Evolutionary conservation across 2,329 filamentous ascomycete genomes (phyloP).

Genomic region (Phoma sp.): DNA sequence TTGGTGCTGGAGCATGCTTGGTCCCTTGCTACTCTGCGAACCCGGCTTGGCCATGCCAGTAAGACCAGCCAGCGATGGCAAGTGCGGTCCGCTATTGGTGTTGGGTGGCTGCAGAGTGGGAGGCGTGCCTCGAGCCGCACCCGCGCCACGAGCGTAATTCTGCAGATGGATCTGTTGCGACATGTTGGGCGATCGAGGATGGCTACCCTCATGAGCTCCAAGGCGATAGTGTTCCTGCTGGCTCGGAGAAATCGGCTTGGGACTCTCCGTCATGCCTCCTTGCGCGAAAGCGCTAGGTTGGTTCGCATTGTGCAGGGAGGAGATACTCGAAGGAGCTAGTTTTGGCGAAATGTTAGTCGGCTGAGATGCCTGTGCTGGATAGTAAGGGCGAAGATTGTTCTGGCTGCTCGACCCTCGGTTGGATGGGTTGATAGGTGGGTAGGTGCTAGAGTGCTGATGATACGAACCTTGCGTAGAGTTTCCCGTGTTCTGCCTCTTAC

Average conservation of each 20-base stretch:
- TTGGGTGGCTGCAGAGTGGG: slow-evolving; percentile 54
- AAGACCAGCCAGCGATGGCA: slow-evolving; percentile 53
- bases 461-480: slow-evolving; percentile 64
- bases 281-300: slow-evolving; percentile 71
- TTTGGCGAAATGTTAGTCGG: slow-evolving; percentile 50
- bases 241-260: slow-evolving; percentile 79
- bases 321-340: slow-evolving; percentile 45
- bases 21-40: slow-evolving; percentile 41
- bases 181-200: slow-evolving; percentile 67
- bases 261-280: slow-evolving; percentile 80
- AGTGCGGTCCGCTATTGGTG: slow-evolving; percentile 52
- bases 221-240: slow-evolving; percentile 61
- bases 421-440: slow-evolving; percentile 68
- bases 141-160: slow-evolving; percentile 61
- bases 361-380: slow-evolving; percentile 45
- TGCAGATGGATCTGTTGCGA: slow-evolving; percentile 70
- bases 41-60: slow-evolving; percentile 40
- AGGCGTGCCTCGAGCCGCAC: slow-evolving; percentile 63
- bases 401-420: slow-evolving; percentile 36
- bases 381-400: slow-evolving; percentile 44
- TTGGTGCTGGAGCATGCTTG: slow-evolving; percentile 52
- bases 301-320: slow-evolving; percentile 44
- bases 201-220: slow-evolving; percentile 56
- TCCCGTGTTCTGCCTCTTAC: slow-evolving; percentile 69
- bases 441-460: slow-evolving; percentile 74